A percentile compares a stretch with the other conserved stretches of the same genome.
These are phyloP conservation scores for Plantago ovata DNA, from an alignment of 257 asterid genomes.

Conservation along the genomic window DNA sequence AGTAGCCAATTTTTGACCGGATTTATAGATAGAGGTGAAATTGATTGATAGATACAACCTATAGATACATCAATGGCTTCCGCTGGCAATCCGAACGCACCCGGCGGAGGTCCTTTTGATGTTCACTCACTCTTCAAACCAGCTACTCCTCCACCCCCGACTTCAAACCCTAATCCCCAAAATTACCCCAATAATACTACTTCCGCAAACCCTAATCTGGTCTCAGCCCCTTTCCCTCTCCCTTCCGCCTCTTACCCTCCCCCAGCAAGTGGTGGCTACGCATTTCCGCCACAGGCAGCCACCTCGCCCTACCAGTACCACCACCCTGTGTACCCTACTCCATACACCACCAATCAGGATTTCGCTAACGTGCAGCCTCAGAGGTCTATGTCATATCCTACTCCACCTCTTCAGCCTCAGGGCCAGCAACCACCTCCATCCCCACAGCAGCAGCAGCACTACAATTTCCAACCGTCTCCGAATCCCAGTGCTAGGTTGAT, in stretches of 20 bases:
- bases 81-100: conserved; percentile 50
- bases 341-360: conserved; percentile 22
- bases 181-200: conserved; percentile 19
- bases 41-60: conserved; percentile 11
- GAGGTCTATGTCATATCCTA: conserved; percentile 47
- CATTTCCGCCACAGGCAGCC: conserved; percentile 34
- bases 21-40: not conserved
- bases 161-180: conserved; percentile 32
- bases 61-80: conserved; percentile 38
- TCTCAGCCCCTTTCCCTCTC: conserved; percentile 20
- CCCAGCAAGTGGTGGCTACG: conserved; percentile 32
- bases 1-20: not conserved
- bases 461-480: not conserved
- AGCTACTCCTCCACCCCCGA: conserved; percentile 8
- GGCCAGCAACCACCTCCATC: not conserved
- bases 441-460: too few relatives aligned
- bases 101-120: conserved; percentile 61
- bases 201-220: conserved; percentile 21
- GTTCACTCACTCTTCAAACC: conserved; percentile 51
- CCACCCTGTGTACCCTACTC: conserved; percentile 17
- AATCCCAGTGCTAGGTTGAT: conserved; percentile 69
- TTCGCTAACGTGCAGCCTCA: conserved; percentile 35
- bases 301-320: conserved; percentile 30
- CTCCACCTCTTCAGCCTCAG: conserved; percentile 48
- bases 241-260: conserved; percentile 45